Evolutionary conservation across 805 yeast genomes (phyloP).

Genomic region (Candida chauliodis): DNA sequence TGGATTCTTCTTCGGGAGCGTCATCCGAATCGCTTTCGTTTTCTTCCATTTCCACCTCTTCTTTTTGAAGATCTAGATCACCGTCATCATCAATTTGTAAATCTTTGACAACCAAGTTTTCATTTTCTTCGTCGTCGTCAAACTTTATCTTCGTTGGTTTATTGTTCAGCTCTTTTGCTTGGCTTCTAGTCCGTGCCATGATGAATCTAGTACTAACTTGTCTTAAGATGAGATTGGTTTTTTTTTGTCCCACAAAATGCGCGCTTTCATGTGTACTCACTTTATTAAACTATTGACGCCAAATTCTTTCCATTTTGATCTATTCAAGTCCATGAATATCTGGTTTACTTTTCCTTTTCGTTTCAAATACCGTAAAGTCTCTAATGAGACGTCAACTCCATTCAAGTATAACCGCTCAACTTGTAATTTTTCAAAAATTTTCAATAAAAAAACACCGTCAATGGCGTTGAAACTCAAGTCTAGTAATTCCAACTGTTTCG

Average conservation of each 20-base stretch:
- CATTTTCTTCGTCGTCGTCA: constrained; percentile 27
- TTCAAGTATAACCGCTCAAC: constrained; percentile 25
- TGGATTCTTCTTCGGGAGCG: constrained; percentile 45
- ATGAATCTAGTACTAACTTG: neutral
- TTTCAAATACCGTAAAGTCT: constrained; percentile 7
- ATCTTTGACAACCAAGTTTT: constrained; percentile 13
- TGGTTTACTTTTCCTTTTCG: constrained; percentile 1
- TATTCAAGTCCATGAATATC: constrained; percentile 20
- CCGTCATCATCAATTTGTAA: constrained; percentile 10
- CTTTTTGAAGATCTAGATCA: neutral
- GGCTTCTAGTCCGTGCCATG: constrained; percentile 32
- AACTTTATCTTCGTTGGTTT: constrained; percentile 30
- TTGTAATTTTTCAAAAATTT: constrained; percentile 19
- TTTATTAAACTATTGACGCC: constrained; percentile 29
- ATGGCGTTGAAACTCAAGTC: constrained; percentile 38
- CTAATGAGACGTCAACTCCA: constrained; percentile 26
- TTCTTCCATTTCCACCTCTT: constrained; percentile 16
- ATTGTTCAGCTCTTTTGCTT: constrained; percentile 6
- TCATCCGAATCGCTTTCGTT: constrained; percentile 26
- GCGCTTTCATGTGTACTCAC: constrained; percentile 6
- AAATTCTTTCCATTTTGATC: constrained; percentile 30
- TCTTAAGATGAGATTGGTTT: neutral
- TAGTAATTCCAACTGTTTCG: constrained; percentile 18
- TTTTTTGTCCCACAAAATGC: constrained; percentile 7
- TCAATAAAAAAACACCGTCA: constrained; percentile 38